Evolutionary conservation across 331 rosid species (phyloP).

Genomic region (Saraca asoca): DNA sequence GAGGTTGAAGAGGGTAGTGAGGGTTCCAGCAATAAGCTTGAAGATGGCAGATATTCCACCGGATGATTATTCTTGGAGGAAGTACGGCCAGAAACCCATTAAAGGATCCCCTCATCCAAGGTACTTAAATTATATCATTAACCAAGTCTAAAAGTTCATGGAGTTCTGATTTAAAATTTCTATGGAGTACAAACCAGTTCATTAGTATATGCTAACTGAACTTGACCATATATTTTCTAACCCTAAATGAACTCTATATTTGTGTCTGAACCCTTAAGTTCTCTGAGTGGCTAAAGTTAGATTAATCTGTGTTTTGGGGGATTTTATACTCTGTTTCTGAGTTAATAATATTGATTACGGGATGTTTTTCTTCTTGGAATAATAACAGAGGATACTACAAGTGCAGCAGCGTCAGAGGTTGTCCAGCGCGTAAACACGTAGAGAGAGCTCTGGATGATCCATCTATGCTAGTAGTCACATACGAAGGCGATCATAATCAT

Average conservation of each 20-base stretch:
- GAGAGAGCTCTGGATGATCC: constrained; percentile 86
- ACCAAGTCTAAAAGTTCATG: not conserved
- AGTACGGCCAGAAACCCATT: constrained; percentile 85
- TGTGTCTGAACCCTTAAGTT: not conserved
- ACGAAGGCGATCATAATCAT: constrained; percentile 84
- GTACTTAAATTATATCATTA: constrained; percentile 29
- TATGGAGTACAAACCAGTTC: not conserved
- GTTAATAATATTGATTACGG: not conserved
- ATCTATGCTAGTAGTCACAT: constrained; percentile 70
- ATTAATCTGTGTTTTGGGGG: not conserved
- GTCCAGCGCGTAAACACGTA: constrained; percentile 84
- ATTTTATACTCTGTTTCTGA: not conserved
- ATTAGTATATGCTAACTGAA: not conserved
- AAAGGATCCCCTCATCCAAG: constrained; percentile 90
- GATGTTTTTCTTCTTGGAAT: not conserved
- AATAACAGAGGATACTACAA: constrained; percentile 71
- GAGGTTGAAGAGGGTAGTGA: constrained; percentile 69
- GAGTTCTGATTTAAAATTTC: not conserved
- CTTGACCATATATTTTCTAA: constrained; percentile 11
- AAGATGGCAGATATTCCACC: constrained; percentile 92
- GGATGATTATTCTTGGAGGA: constrained; percentile 88
- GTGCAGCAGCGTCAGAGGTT: constrained; percentile 86
- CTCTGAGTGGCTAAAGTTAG: not conserved
- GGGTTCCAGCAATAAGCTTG: constrained; percentile 79
- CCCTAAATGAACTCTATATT: not conserved